Conservation (phyloP, 306 rosid species). For the Prunus kanzakura region DNA sequence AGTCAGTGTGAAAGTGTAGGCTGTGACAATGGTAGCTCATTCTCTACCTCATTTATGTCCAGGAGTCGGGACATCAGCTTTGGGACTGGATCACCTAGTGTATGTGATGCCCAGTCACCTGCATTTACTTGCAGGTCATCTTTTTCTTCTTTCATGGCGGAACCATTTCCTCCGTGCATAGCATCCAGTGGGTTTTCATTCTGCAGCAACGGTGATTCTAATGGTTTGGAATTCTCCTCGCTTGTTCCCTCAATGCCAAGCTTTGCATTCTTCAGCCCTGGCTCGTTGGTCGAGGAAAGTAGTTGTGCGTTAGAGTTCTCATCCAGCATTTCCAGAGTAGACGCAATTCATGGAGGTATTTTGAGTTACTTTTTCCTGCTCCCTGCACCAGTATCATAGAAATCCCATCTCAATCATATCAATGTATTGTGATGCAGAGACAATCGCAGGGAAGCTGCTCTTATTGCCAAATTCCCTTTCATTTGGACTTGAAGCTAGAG, state of each 20-base stretch:
- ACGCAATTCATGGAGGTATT: conserved; percentile 51
- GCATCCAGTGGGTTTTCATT: conserved; percentile 67
- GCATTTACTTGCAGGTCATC: conserved; percentile 76
- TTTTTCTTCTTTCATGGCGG: conserved; percentile 55
- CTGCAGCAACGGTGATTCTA: conserved; percentile 35
- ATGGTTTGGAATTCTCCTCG: conserved; percentile 40
- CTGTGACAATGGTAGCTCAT: conserved; percentile 43
- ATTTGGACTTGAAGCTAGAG: conserved; percentile 31
- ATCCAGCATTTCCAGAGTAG: conserved; percentile 33
- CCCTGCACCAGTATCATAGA: neutral
- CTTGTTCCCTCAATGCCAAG: conserved; percentile 68
- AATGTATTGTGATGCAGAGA: conserved; percentile 35
- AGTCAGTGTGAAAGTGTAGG: conserved; percentile 29
- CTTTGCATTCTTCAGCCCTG: conserved; percentile 72
- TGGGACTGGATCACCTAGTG: conserved; percentile 49
- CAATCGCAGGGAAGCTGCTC: conserved; percentile 50
- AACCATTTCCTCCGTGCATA: conserved; percentile 55
- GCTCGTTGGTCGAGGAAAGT: conserved; percentile 45
- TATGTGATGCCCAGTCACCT: conserved; percentile 59
- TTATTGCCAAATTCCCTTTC: conserved; percentile 49
- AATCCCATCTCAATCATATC: conserved; percentile 9
- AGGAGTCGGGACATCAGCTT: conserved; percentile 80
- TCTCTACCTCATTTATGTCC: conserved; percentile 63
- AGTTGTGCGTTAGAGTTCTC: conserved; percentile 47
- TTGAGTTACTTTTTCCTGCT: conserved; percentile 6